Evolutionary conservation across 176 grass and related monocot genomes (phyloP).

Genomic region (Guadua angustifolia): DNA sequence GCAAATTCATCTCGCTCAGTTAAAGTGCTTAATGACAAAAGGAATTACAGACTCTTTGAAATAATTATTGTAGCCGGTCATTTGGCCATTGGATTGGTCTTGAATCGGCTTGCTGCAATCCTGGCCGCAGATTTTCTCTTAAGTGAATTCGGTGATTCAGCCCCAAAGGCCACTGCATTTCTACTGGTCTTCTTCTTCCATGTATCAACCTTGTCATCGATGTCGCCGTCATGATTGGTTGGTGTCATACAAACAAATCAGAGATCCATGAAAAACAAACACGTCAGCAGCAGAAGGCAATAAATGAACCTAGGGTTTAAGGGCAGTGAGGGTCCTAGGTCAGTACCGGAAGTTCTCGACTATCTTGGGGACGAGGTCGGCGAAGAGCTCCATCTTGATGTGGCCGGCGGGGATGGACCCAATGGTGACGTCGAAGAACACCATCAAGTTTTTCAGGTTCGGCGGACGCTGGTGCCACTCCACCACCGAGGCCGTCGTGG

Average conservation of each 20-base stretch:
- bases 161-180: no score
- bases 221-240: no score
- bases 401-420: constrained; percentile 92
- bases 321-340: background rate
- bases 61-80: no score
- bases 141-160: no score
- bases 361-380: constrained; percentile 81
- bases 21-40: no score
- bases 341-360: constrained; percentile 88
- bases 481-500: constrained; percentile 48
- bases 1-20: no score
- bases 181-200: no score
- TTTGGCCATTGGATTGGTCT: no score
- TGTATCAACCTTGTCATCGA: no score
- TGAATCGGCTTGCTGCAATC: no score
- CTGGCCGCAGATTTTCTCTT: no score
- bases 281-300: background rate
- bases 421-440: constrained; percentile 98
- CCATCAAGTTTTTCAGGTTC: constrained; percentile 88
- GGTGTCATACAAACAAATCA: constrained; percentile 40
- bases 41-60: no score
- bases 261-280: constrained; percentile 29
- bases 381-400: constrained; percentile 99
- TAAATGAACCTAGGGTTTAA: constrained; percentile 43
- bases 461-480: constrained; percentile 93